Conservation (phyloP, 257 asterid species). For the Ophiorrhiza pumila region DNA sequence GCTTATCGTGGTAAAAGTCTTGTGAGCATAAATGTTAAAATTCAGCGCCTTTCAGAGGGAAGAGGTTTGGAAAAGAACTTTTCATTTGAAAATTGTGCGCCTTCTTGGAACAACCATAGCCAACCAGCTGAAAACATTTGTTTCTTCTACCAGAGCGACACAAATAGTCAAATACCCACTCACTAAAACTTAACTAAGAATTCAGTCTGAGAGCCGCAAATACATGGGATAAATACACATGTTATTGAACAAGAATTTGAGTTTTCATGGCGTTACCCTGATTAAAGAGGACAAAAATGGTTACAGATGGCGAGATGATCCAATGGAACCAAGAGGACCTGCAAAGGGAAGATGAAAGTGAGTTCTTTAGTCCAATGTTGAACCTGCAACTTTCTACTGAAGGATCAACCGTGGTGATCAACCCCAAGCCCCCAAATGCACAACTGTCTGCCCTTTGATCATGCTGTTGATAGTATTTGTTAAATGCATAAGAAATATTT, state of each 20-base stretch:
- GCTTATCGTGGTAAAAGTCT: too few relatives aligned
- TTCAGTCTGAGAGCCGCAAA: background rate
- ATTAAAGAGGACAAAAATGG: constrained; percentile 35
- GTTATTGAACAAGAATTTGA: background rate
- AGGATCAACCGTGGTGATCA: constrained; percentile 83
- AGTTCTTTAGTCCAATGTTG: constrained; percentile 45
- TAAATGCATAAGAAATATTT: constrained; percentile 73
- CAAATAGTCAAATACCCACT: too few relatives aligned
- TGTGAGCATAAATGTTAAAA: too few relatives aligned
- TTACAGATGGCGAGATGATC: constrained; percentile 27
- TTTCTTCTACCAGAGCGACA: too few relatives aligned
- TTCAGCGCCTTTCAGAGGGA: too few relatives aligned
- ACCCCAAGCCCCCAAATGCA: constrained; percentile 67
- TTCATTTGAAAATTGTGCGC: too few relatives aligned
- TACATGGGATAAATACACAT: background rate
- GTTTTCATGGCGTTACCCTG: constrained; percentile 8
- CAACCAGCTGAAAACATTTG: too few relatives aligned
- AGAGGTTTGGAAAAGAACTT: too few relatives aligned
- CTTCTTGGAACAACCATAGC: too few relatives aligned
- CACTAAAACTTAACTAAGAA: background rate
- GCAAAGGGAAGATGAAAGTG: constrained; percentile 34
- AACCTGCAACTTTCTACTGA: constrained; percentile 62
- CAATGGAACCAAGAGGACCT: constrained; percentile 19
- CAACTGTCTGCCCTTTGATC: constrained; percentile 64
- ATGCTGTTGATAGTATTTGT: constrained; percentile 73